Evolutionary conservation across 1,284 basidiomycete species (phyloP).

Genomic region (Macrocystidia cucumis): DNA sequence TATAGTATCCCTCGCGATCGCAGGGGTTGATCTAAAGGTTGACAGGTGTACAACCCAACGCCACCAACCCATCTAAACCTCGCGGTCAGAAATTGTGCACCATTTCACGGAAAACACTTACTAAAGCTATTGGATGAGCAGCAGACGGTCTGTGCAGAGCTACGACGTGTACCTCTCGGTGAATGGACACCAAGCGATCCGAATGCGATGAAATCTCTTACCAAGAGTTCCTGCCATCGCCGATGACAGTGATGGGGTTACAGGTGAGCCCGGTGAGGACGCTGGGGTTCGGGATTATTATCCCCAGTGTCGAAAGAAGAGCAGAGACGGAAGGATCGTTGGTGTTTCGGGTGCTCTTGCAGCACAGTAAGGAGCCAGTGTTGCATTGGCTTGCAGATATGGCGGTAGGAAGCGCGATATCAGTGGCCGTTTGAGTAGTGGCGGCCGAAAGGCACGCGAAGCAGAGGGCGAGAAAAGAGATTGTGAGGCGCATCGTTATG

Average conservation of each 20-base stretch:
- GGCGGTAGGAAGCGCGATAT: not conserved
- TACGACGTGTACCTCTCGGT: not conserved
- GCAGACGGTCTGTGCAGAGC: conserved; percentile 1
- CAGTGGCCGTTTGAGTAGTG: not conserved
- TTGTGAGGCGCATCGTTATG: no score
- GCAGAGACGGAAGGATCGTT: no score
- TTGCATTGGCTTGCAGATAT: conserved; percentile 1
- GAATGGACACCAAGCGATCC: not conserved
- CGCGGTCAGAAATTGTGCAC: not conserved
- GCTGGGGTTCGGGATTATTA: no score
- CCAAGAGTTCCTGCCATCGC: not conserved
- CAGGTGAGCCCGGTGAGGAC: no score
- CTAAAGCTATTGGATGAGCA: not conserved
- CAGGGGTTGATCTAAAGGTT: not conserved
- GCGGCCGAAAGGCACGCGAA: not conserved
- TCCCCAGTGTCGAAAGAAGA: no score
- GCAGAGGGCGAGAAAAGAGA: no score
- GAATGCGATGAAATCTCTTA: not conserved
- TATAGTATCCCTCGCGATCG: not conserved
- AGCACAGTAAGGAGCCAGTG: conserved; percentile 1
- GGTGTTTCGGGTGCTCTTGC: not conserved
- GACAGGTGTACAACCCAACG: not conserved
- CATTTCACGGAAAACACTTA: not conserved
- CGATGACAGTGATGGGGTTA: not conserved
- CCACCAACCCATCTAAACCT: no score